Conservation (phyloP, 768 basidiomycete genomes). For the Holtermannia corniformis region DNA sequence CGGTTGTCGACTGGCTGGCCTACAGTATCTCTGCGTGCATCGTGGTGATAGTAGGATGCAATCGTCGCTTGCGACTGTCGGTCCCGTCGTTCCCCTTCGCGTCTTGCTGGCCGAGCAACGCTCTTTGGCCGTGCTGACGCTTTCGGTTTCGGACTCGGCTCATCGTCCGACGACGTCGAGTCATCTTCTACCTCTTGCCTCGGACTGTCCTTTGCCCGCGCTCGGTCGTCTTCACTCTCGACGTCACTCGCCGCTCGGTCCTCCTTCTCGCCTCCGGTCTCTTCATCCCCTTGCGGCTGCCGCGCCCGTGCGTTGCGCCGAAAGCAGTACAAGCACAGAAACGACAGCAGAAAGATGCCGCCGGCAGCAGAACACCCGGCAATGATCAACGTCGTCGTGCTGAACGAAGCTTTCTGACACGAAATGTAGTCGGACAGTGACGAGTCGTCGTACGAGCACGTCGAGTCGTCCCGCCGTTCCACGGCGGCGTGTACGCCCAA, state of each 20-base stretch:
- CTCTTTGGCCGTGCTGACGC: too few species aligned
- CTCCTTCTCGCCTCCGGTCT: neutral
- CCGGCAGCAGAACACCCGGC: constrained; percentile 24
- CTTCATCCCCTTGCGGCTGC: neutral
- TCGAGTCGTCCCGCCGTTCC: neutral
- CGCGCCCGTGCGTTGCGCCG: neutral
- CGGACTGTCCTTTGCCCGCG: neutral
- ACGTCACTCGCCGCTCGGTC: neutral
- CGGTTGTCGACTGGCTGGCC: too few species aligned
- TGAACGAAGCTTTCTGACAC: constrained; percentile 19
- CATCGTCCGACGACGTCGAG: neutral
- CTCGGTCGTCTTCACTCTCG: neutral
- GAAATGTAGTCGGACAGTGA: constrained; percentile 17
- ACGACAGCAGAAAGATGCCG: constrained; percentile 11
- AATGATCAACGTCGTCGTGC: constrained; percentile 21
- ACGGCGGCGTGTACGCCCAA: neutral
- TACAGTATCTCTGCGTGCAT: too few species aligned
- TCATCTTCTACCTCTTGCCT: neutral
- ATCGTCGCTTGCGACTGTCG: too few species aligned
- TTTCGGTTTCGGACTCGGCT: too few species aligned
- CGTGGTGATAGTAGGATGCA: too few species aligned
- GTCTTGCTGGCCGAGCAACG: too few species aligned
- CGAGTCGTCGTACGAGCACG: constrained; percentile 8
- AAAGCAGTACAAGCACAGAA: neutral
- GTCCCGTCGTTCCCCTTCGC: too few species aligned